Conservation (phyloP, 202 grass and related monocot species). For the Saccharum hybrid region DNA sequence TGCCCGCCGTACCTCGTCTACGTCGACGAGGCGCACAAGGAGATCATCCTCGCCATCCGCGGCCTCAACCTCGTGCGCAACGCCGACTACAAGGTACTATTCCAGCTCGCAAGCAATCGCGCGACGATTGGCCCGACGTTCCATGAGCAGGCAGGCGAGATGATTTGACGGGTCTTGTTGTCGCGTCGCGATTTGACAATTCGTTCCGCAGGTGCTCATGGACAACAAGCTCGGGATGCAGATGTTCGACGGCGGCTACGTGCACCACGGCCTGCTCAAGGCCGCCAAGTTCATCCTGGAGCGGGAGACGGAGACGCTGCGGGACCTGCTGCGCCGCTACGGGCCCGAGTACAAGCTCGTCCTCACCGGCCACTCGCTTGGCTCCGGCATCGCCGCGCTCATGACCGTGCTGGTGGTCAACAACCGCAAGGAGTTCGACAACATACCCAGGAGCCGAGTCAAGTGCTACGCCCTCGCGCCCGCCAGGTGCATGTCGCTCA, state of each 20-base stretch:
- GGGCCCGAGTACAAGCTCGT: slow-evolving; percentile 70
- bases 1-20: slow-evolving; percentile 88
- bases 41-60: slow-evolving; percentile 84
- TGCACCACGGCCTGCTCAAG: slow-evolving; percentile 88
- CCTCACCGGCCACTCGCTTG: slow-evolving; percentile 88
- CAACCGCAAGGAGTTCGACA: slow-evolving; percentile 65
- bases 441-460: slow-evolving; percentile 64
- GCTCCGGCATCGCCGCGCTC: slow-evolving; percentile 85
- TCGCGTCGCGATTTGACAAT: background rate
- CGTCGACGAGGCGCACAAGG: slow-evolving; percentile 59
- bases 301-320: slow-evolving; percentile 65
- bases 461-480: slow-evolving; percentile 85
- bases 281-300: slow-evolving; percentile 77
- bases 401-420: slow-evolving; percentile 87
- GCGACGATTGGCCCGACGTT: too few species aligned
- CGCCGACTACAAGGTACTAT: slow-evolving; percentile 79
- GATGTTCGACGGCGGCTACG: slow-evolving; percentile 94
- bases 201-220: slow-evolving; percentile 62
- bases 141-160: too few species aligned
- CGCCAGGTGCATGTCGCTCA: slow-evolving; percentile 96
- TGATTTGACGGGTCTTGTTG: background rate
- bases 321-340: slow-evolving; percentile 44
- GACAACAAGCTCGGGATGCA: slow-evolving; percentile 90
- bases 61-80: slow-evolving; percentile 95
- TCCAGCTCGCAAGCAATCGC: background rate